Percentiles rank a stretch among this genome's conserved stretches.
phyloP scores from a whole-genome alignment of 106 monocot species.

The Agapanthus africanus region DNA sequence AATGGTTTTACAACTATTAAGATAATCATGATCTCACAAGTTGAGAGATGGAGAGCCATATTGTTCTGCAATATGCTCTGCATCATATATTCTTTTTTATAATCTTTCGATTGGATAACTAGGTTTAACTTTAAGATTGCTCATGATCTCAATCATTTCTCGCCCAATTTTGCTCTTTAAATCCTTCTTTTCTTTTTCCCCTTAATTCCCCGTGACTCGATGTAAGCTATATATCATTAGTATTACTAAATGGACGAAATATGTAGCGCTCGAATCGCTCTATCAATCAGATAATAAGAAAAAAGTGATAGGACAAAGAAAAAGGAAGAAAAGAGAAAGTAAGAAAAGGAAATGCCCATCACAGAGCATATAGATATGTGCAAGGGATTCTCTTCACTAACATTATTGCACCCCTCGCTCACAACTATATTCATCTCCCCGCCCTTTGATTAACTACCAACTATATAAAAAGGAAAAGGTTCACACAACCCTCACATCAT shows the following conservation, averaged over 20 bases:
- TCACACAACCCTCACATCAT: no score
- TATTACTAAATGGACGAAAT: no score
- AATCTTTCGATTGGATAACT: no score
- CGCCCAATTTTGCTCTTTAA: not conserved
- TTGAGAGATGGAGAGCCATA: not conserved
- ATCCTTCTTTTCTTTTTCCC: no score
- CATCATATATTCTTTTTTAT: not conserved
- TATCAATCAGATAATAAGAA: not conserved
- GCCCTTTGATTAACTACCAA: not conserved
- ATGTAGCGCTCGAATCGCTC: conserved; percentile 6
- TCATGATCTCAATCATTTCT: no score
- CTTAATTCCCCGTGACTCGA: not conserved
- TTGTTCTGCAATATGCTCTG: not conserved
- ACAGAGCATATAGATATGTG: conserved; percentile 7
- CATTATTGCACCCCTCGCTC: not conserved
- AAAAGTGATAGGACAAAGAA: not conserved
- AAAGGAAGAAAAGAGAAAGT: not conserved
- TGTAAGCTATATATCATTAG: not conserved
- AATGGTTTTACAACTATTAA: no score
- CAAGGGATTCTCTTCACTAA: not conserved
- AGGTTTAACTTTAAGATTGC: no score
- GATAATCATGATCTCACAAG: not conserved
- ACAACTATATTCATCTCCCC: not conserved
- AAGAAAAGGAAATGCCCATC: conserved; percentile 7
- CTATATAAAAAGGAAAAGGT: no score